A percentile compares a stretch with the other conserved stretches of the same genome.
These are phyloP conservation scores for Ilyonectria robusta DNA, from an alignment of 2,329 filamentous ascomycete species.

Conservation along the genomic window DNA sequence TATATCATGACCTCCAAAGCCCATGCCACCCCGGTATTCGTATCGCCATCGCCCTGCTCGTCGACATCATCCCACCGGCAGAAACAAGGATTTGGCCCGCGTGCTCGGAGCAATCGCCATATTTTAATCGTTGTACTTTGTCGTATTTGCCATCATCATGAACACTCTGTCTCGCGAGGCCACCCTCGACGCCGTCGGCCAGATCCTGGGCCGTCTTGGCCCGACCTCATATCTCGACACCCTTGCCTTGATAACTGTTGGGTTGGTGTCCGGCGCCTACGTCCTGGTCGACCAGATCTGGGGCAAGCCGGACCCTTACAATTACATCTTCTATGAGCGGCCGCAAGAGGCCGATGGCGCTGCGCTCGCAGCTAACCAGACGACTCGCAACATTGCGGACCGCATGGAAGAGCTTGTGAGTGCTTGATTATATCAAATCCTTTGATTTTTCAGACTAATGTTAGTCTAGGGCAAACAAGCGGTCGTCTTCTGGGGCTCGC, in stretches of 20 bases:
- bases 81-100: neutral
- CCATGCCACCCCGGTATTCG: neutral
- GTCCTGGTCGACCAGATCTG: constrained; percentile 25
- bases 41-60: neutral
- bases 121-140: neutral
- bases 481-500: constrained; percentile 30
- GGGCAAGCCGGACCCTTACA: constrained; percentile 25
- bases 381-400: constrained; percentile 27
- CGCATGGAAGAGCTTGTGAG: constrained; percentile 27
- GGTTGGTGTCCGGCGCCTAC: constrained; percentile 22
- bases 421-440: neutral
- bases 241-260: constrained; percentile 17
- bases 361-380: constrained; percentile 9
- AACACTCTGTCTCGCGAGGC: constrained; percentile 11
- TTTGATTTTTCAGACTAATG: neutral
- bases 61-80: neutral
- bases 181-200: constrained; percentile 22
- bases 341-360: constrained; percentile 23
- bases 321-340: constrained; percentile 30
- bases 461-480: constrained; percentile 18
- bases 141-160: neutral
- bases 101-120: no score
- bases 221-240: constrained; percentile 23
- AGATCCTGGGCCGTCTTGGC: constrained; percentile 23
- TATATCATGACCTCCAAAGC: constrained; percentile 17